Conservation (phyloP, 2,329 filamentous ascomycete species). For the Ceratocystis cubensis region DNA sequence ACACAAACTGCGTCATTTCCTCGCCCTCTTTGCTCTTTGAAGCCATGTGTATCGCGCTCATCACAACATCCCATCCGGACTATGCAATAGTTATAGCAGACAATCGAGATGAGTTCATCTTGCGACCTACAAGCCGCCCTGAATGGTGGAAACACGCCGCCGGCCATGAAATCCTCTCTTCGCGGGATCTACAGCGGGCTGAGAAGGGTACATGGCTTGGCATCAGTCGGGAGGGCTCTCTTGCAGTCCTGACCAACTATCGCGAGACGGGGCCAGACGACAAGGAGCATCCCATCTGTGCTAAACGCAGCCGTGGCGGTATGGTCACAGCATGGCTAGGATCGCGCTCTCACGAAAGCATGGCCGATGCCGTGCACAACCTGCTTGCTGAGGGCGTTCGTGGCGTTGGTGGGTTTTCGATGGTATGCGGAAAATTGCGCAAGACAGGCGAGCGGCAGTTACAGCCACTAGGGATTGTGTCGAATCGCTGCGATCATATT, state of each 20-base stretch:
- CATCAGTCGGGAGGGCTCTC: constrained; percentile 44
- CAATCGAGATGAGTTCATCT: constrained; percentile 64
- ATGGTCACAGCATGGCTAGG: constrained; percentile 53
- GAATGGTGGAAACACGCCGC: constrained; percentile 47
- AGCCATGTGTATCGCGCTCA: constrained; percentile 64
- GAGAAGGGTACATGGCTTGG: constrained; percentile 57
- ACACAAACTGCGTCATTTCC: background rate
- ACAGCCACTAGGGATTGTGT: constrained; percentile 47
- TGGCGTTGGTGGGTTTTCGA: constrained; percentile 53
- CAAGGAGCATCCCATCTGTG: constrained; percentile 40
- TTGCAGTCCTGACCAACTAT: constrained; percentile 56
- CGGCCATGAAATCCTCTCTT: constrained; percentile 41
- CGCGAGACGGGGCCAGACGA: constrained; percentile 42
- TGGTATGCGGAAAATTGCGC: constrained; percentile 50
- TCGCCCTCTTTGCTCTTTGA: background rate
- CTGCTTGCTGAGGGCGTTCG: constrained; percentile 44
- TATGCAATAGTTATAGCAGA: constrained; percentile 65
- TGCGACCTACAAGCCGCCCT: constrained; percentile 49
- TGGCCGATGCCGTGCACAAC: constrained; percentile 39
- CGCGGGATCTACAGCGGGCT: constrained; percentile 47
- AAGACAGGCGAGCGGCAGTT: constrained; percentile 23
- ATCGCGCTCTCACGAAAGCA: constrained; percentile 35
- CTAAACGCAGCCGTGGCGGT: constrained; percentile 45
- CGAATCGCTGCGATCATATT: constrained; percentile 43
- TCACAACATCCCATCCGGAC: constrained; percentile 62